A percentile compares a stretch with the other conserved stretches of the same genome.
These are phyloP conservation scores for Zhuliangozyma blackwelliae DNA, from an alignment of 1,139 yeast genomes.

Conservation along the genomic window DNA sequence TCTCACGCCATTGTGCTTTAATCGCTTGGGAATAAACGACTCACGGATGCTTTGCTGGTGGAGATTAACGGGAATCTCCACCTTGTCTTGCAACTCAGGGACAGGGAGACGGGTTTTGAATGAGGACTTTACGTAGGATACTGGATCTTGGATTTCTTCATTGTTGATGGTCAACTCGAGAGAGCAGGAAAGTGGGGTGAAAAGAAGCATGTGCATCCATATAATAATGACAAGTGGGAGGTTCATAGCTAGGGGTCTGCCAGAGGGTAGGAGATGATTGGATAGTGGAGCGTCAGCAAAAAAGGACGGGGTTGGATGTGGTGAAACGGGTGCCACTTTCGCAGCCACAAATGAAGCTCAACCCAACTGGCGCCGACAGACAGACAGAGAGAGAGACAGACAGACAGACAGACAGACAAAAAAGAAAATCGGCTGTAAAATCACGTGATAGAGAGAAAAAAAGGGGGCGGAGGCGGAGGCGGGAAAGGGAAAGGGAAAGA, in stretches of 20 bases:
- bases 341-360: constrained; percentile 4
- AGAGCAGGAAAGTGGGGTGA: neutral
- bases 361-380: too few species aligned
- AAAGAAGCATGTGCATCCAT: too few species aligned
- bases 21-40: constrained; percentile 8
- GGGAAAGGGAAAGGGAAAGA: neutral
- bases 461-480: neutral
- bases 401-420: too few species aligned
- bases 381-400: neutral
- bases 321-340: neutral
- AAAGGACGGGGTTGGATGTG: neutral
- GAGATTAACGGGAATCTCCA: constrained; percentile 11
- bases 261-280: too few species aligned
- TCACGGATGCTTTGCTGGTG: constrained; percentile 9
- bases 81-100: constrained; percentile 9
- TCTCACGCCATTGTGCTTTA: constrained; percentile 3
- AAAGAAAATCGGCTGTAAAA: too few species aligned
- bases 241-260: too few species aligned
- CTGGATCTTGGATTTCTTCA: constrained; percentile 10
- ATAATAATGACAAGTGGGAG: too few species aligned
- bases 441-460: neutral
- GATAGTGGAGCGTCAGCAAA: too few species aligned
- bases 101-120: constrained; percentile 4
- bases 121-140: constrained; percentile 8
- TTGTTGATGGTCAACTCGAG: constrained; percentile 8